These are phyloP conservation scores for Scorias spongiosa DNA, from an alignment of 2,329 filamentous ascomycete genomes.

Conservation along the genomic window DNA sequence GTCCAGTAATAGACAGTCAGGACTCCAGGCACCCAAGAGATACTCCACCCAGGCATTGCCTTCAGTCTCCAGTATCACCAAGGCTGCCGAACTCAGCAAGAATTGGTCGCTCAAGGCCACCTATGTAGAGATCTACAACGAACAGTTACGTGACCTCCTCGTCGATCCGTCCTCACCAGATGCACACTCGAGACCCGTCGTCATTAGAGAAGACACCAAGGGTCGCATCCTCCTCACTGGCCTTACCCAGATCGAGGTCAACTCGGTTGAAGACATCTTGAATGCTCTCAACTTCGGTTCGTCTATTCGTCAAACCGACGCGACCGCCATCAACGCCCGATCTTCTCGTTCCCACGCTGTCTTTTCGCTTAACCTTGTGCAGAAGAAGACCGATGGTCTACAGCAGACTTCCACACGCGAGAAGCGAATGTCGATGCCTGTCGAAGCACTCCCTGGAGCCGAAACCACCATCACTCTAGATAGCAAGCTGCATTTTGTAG, in stretches of 20 bases:
- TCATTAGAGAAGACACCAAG: constrained; percentile 85
- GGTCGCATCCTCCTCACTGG: constrained; percentile 90
- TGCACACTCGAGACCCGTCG: constrained; percentile 62
- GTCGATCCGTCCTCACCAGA: constrained; percentile 56
- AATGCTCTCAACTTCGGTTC: constrained; percentile 85
- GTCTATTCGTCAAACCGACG: constrained; percentile 86
- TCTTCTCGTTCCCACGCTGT: constrained; percentile 96
- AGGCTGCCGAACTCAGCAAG: constrained; percentile 31
- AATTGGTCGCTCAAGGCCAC: constrained; percentile 87
- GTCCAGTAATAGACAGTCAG: constrained; percentile 44
- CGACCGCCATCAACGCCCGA: constrained; percentile 92
- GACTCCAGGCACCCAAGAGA: constrained; percentile 63
- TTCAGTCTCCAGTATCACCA: constrained; percentile 27
- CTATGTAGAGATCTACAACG: constrained; percentile 72
- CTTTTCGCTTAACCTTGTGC: constrained; percentile 85
- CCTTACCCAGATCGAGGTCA: constrained; percentile 72
- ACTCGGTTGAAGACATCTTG: constrained; percentile 81
- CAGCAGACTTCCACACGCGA: constrained; percentile 42
- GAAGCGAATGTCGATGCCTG: constrained; percentile 73
- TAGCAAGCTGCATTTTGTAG: constrained; percentile 97
- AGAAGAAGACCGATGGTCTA: constrained; percentile 52
- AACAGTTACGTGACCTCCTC: constrained; percentile 80
- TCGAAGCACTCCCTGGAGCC: constrained; percentile 58
- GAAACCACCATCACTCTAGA: constrained; percentile 69
- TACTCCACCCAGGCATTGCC: constrained; percentile 51